Evolutionary conservation across 352 stramenopile genomes (phyloP).

Genomic region (Phytopythium delawarense): DNA sequence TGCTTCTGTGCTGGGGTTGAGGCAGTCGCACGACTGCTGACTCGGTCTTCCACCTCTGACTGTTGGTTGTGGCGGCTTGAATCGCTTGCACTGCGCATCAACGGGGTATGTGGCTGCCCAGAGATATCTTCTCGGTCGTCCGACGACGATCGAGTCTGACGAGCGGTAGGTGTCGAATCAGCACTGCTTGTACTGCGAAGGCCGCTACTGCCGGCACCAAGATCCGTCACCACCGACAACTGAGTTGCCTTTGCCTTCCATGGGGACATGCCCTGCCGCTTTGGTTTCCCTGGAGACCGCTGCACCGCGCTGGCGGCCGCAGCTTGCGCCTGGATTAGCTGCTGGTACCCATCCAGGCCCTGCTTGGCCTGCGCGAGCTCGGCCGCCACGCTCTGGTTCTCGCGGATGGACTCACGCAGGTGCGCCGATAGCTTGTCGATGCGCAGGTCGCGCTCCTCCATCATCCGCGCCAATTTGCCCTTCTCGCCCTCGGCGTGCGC

Average conservation of each 20-base stretch:
- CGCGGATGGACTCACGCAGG: slow-evolving; percentile 47
- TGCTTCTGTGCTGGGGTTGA: neutral
- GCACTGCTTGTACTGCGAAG: neutral
- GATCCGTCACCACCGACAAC: neutral
- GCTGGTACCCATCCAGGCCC: slow-evolving; percentile 17
- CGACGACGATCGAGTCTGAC: neutral
- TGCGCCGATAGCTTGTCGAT: slow-evolving; percentile 36
- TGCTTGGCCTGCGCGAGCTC: slow-evolving; percentile 45
- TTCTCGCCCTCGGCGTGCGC: slow-evolving; percentile 32
- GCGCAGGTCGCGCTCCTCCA: slow-evolving; percentile 37
- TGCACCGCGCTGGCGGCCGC: slow-evolving; percentile 9
- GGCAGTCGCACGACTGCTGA: neutral
- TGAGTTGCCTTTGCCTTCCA: neutral
- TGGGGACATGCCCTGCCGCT: slow-evolving; percentile 11
- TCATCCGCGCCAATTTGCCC: slow-evolving; percentile 23
- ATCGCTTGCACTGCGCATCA: neutral
- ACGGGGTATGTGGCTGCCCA: neutral
- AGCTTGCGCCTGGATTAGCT: slow-evolving; percentile 15
- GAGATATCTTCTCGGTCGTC: neutral
- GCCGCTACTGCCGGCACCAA: neutral
- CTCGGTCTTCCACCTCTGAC: neutral
- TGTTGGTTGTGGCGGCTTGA: neutral
- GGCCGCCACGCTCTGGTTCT: slow-evolving; percentile 44
- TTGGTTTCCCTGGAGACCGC: slow-evolving; percentile 23
- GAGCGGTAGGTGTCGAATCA: neutral